phyloP scores from a whole-genome alignment of 2,329 filamentous ascomycete genomes.

The Orbilia blumenaviensis region DNA sequence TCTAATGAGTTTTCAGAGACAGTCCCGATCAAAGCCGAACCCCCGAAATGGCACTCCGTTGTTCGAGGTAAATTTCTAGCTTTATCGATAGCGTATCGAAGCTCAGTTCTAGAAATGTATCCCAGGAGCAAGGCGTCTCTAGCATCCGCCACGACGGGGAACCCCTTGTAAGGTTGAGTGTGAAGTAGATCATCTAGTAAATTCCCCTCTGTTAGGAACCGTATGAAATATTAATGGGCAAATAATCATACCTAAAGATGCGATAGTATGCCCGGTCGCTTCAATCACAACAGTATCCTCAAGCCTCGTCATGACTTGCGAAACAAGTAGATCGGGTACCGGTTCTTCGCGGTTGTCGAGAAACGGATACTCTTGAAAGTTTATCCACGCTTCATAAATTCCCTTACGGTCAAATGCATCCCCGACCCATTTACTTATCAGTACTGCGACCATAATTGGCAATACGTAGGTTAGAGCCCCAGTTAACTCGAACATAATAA shows the following conservation, averaged over 20 bases:
- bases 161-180: constrained; percentile 83
- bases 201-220: background rate
- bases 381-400: constrained; percentile 98
- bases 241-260: constrained; percentile 68
- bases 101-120: constrained; percentile 91
- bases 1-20: constrained; percentile 69
- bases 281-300: constrained; percentile 90
- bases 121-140: constrained; percentile 82
- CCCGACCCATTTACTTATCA: constrained; percentile 98
- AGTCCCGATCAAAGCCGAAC: constrained; percentile 65
- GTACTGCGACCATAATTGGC: constrained; percentile 98
- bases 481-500: constrained; percentile 99
- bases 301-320: constrained; percentile 88
- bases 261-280: constrained; percentile 86
- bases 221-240: background rate
- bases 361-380: constrained; percentile 93
- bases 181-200: constrained; percentile 68
- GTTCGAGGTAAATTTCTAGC: constrained; percentile 65
- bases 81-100: constrained; percentile 79
- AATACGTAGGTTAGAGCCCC: constrained; percentile 95
- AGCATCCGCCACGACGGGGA: constrained; percentile 84
- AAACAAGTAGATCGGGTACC: constrained; percentile 84
- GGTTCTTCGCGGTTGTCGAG: constrained; percentile 87
- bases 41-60: constrained; percentile 75
- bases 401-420: constrained; percentile 91